Conservation (phyloP, 2,329 filamentous ascomycete genomes). For the Calonectria pseudoturangicola region DNA sequence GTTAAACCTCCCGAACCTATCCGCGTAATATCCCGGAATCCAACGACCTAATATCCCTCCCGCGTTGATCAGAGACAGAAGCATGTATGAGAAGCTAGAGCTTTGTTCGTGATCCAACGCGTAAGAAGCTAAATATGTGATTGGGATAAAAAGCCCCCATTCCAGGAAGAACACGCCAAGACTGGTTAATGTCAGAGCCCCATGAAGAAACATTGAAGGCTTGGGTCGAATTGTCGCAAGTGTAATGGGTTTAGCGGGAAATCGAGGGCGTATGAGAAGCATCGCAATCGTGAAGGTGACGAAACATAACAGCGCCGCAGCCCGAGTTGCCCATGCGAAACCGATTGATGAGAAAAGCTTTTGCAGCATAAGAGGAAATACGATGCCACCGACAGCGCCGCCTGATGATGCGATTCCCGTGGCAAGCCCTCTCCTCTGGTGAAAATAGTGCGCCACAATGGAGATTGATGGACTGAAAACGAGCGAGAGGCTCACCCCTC, state of each 20-base stretch:
- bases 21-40: slow-evolving; percentile 82
- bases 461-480: slow-evolving; percentile 32
- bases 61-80: slow-evolving; percentile 85
- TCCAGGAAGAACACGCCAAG: slow-evolving; percentile 79
- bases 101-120: slow-evolving; percentile 49
- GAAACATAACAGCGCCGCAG: slow-evolving; percentile 21
- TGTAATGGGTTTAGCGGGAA: slow-evolving; percentile 23
- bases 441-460: slow-evolving; percentile 32
- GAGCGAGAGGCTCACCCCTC: slow-evolving; percentile 35
- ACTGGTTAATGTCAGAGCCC: slow-evolving; percentile 75
- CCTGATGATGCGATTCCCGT: slow-evolving; percentile 34
- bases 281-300: slow-evolving; percentile 7
- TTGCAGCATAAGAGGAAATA: slow-evolving; percentile 35
- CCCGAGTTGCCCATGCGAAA: slow-evolving; percentile 29
- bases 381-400: slow-evolving; percentile 28
- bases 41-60: slow-evolving; percentile 84
- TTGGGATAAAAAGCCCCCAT: slow-evolving; percentile 81
- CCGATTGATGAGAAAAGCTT: slow-evolving; percentile 28
- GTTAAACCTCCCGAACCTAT: slow-evolving; percentile 85
- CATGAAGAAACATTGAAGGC: slow-evolving; percentile 10
- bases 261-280: slow-evolving; percentile 8
- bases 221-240: slow-evolving; percentile 28
- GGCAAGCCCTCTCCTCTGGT: slow-evolving; percentile 24
- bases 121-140: slow-evolving; percentile 85
- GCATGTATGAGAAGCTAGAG: slow-evolving; percentile 78